Conservation (phyloP, 108 stramenopile species). For the Cyclotella kingstonii region DNA sequence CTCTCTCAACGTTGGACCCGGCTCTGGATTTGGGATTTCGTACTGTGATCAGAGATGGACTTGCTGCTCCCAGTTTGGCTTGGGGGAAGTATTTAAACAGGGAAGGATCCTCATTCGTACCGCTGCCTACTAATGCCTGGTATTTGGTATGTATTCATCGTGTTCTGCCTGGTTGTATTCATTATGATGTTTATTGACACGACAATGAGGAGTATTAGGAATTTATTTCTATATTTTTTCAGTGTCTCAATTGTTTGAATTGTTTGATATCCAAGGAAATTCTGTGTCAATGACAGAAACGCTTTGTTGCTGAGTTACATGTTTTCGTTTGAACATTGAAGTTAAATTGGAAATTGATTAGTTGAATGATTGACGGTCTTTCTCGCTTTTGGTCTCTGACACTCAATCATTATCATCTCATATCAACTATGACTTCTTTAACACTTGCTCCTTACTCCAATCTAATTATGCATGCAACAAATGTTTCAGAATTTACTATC, state of each 20-base stretch:
- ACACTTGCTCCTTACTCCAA: background rate
- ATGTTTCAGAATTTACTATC: constrained; percentile 64
- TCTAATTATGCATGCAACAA: background rate
- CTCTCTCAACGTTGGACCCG: constrained; percentile 36
- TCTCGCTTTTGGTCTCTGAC: too few species aligned
- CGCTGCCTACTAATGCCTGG: constrained; percentile 87
- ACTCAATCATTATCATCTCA: background rate
- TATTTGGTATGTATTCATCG: constrained; percentile 44
- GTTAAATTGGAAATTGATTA: too few species aligned
- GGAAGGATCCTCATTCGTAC: background rate
- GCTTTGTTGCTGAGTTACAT: too few species aligned
- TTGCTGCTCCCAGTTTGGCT: constrained; percentile 35
- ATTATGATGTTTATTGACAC: background rate
- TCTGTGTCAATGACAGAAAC: too few species aligned
- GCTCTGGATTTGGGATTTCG: constrained; percentile 30
- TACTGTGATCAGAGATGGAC: constrained; percentile 29
- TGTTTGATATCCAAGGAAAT: too few species aligned
- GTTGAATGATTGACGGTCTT: too few species aligned
- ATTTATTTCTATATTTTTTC: background rate
- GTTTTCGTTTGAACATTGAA: too few species aligned
- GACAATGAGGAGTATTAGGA: background rate
- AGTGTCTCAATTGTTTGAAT: too few species aligned
- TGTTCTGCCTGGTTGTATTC: background rate
- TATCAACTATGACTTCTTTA: background rate
- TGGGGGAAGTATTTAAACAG: constrained; percentile 25